Conservation (phyloP, 352 stramenopile genomes). For the Globisporangium apiculatum region DNA sequence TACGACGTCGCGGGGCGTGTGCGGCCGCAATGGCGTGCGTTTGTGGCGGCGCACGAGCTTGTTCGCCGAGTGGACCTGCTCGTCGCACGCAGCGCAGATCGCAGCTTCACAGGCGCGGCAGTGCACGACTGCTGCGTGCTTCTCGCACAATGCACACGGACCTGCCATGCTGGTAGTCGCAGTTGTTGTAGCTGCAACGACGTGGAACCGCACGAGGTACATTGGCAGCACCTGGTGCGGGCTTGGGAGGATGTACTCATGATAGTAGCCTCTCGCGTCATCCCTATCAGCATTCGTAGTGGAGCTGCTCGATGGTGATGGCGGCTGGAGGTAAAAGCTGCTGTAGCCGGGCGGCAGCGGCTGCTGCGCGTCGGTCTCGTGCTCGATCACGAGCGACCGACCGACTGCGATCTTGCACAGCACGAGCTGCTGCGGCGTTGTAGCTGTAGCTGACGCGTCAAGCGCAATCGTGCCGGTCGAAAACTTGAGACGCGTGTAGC, state of each 20-base stretch:
- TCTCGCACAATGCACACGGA: slow-evolving; percentile 60
- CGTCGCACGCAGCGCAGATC: slow-evolving; percentile 58
- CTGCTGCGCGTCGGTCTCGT: slow-evolving; percentile 34
- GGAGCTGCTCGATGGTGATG: slow-evolving; percentile 10
- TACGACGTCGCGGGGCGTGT: not conserved
- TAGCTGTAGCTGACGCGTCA: slow-evolving; percentile 6
- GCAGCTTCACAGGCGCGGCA: slow-evolving; percentile 64
- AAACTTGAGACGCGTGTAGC: slow-evolving; percentile 55
- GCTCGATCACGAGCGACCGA: slow-evolving; percentile 36
- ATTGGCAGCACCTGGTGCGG: slow-evolving; percentile 59
- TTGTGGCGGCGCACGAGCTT: slow-evolving; percentile 72
- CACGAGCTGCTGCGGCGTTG: slow-evolving; percentile 38
- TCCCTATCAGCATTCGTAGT: too few relatives aligned
- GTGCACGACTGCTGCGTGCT: slow-evolving; percentile 30
- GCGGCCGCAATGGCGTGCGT: slow-evolving; percentile 23
- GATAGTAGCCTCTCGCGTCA: slow-evolving; percentile 27
- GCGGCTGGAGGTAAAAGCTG: slow-evolving; percentile 52
- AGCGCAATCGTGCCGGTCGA: slow-evolving; percentile 51
- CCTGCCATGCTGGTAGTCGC: slow-evolving; percentile 17
- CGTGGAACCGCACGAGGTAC: slow-evolving; percentile 62
- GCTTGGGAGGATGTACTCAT: slow-evolving; percentile 72
- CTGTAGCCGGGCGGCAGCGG: slow-evolving; percentile 54
- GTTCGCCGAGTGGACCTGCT: slow-evolving; percentile 73
- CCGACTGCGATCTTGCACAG: slow-evolving; percentile 74
- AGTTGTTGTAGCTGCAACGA: slow-evolving; percentile 14